Percentiles rank a stretch among this genome's conserved stretches.
These are phyloP conservation scores for Leccinum pellstonianum DNA, from an alignment of 768 basidiomycete species.

Conservation along the genomic window DNA sequence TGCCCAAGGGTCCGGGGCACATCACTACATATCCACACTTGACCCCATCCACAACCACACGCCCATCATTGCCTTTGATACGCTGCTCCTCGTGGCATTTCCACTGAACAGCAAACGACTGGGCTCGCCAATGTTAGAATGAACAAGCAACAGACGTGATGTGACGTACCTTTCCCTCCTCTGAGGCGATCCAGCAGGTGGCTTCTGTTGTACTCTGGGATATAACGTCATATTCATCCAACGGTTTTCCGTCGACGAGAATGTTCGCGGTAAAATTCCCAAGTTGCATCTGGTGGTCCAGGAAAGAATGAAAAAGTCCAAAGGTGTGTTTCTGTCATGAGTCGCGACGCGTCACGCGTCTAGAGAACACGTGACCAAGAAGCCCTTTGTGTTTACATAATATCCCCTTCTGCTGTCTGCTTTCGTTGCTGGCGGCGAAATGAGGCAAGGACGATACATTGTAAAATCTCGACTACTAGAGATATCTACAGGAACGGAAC, in stretches of 20 bases:
- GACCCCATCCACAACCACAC: neutral
- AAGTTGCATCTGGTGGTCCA: neutral
- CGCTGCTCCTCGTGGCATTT: neutral
- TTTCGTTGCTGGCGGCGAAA: too few relatives aligned
- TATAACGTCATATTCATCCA: neutral
- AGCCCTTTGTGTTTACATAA: constrained; percentile 48
- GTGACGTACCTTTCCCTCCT: neutral
- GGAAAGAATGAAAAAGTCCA: neutral
- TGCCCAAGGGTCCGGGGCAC: neutral
- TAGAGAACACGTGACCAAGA: constrained; percentile 51
- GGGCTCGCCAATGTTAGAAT: neutral
- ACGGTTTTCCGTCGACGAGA: neutral
- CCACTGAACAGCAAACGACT: neutral
- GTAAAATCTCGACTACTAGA: constrained; percentile 42
- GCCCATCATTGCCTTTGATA: neutral
- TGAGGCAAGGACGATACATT: constrained; percentile 43
- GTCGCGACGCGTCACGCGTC: too few relatives aligned
- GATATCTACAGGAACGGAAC: too few relatives aligned
- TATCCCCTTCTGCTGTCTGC: constrained; percentile 1
- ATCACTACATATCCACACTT: neutral
- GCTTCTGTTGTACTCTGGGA: neutral
- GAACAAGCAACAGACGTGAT: neutral
- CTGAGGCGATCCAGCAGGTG: neutral
- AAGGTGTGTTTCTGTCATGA: too few relatives aligned
- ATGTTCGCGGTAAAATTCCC: neutral